Conservation (phyloP, 2,329 filamentous ascomycete genomes). For the Xylariaceae sp. region DNA sequence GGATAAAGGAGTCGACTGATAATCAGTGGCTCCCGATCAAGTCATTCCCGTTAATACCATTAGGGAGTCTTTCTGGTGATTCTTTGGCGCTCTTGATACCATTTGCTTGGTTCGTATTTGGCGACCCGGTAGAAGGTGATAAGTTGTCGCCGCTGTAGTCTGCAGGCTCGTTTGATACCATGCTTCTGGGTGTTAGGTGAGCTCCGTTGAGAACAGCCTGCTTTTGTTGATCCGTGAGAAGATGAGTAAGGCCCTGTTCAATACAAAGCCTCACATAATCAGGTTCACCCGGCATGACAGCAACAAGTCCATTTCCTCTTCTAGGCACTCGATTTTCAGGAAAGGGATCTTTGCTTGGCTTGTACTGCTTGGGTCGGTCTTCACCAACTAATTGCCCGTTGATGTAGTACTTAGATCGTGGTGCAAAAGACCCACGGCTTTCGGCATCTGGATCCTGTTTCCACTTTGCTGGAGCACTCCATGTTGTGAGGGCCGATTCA, state of each 20-base stretch:
- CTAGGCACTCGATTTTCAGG: slow-evolving; percentile 59
- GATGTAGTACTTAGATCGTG: slow-evolving; percentile 60
- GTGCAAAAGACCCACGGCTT: slow-evolving; percentile 56
- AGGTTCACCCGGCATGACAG: slow-evolving; percentile 58
- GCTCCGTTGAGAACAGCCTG: slow-evolving; percentile 50
- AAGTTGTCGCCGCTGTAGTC: slow-evolving; percentile 27
- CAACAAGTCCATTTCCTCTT: slow-evolving; percentile 53
- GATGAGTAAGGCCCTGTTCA: slow-evolving; percentile 60
- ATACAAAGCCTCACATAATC: slow-evolving; percentile 58
- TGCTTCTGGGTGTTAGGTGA: slow-evolving; percentile 50
- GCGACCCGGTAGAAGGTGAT: slow-evolving; percentile 31
- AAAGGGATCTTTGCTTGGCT: slow-evolving; percentile 57
- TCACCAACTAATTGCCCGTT: slow-evolving; percentile 59
- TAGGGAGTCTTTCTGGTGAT: slow-evolving; percentile 27
- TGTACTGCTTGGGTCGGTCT: slow-evolving; percentile 49
- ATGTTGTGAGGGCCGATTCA: slow-evolving; percentile 48
- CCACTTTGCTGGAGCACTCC: slow-evolving; percentile 55
- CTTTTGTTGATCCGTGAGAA: slow-evolving; percentile 51
- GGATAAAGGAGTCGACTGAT: slow-evolving; percentile 2
- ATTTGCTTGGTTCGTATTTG: slow-evolving; percentile 28
- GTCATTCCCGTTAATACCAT: slow-evolving; percentile 24
- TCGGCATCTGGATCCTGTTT: slow-evolving; percentile 59
- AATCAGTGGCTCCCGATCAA: slow-evolving; percentile 15
- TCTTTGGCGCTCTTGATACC: slow-evolving; percentile 27
- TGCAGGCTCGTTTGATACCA: slow-evolving; percentile 36